Percentiles rank a stretch among this genome's conserved stretches.
Conservation (phyloP, 1,284 basidiomycete species). For the Ganoderma boninense region DNA sequence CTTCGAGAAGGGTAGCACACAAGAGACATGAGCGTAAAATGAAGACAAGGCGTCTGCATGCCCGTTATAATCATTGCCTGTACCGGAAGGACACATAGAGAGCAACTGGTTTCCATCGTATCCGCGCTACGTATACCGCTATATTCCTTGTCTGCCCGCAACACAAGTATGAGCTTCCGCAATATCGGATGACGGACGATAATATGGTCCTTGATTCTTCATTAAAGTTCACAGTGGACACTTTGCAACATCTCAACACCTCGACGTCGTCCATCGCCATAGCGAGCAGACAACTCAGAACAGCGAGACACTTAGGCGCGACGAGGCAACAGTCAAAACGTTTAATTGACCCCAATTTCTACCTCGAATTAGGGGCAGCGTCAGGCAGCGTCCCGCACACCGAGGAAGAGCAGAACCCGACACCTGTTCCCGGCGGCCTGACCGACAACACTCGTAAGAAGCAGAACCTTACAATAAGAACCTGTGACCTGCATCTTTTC, state of each 20-base stretch:
- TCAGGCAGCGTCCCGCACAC: neutral
- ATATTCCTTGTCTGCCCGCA: neutral
- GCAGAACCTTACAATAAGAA: neutral
- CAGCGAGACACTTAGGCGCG: neutral
- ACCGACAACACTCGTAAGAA: neutral
- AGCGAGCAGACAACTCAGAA: neutral
- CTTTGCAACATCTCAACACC: neutral
- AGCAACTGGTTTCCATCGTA: neutral
- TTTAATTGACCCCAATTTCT: neutral
- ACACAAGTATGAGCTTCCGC: neutral
- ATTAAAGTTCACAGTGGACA: neutral
- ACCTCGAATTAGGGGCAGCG: neutral
- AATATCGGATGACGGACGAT: neutral
- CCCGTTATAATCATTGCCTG: neutral
- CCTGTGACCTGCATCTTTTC: neutral
- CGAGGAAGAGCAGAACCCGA: neutral
- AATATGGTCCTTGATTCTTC: neutral
- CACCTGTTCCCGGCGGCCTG: constrained; percentile 1
- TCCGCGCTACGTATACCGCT: neutral
- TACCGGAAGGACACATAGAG: neutral
- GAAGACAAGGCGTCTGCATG: neutral
- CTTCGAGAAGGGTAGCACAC: neutral
- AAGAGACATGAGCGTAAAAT: constrained; percentile 1
- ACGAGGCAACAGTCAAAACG: neutral
- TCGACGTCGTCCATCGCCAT: neutral